phyloP scores from a whole-genome alignment of 2,329 filamentous ascomycete genomes.

The Sporothrix globosa region DNA sequence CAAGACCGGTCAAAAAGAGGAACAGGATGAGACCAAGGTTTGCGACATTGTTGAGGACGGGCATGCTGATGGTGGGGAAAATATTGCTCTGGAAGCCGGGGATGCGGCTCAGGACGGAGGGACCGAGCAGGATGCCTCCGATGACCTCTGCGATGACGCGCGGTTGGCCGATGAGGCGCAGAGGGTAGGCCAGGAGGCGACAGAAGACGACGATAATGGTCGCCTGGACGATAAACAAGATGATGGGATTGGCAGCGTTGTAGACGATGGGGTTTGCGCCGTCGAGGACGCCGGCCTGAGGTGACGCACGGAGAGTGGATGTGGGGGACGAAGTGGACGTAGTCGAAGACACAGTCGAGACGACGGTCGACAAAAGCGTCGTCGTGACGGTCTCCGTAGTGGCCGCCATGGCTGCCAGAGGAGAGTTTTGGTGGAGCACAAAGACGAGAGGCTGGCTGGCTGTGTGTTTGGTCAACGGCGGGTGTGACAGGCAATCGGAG shows the following conservation, averaged over 20 bases:
- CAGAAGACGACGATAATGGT: constrained; percentile 76
- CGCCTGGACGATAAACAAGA: constrained; percentile 67
- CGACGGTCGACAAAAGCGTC: constrained; percentile 32
- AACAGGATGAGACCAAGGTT: constrained; percentile 84
- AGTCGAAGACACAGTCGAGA: constrained; percentile 30
- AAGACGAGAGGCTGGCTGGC: not conserved
- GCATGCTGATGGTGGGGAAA: constrained; percentile 75
- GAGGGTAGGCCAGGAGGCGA: constrained; percentile 70
- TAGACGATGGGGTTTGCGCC: constrained; percentile 65
- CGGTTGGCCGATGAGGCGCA: constrained; percentile 71
- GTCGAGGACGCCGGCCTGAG: constrained; percentile 61
- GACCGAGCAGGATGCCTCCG: constrained; percentile 77
- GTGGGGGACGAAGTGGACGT: constrained; percentile 42
- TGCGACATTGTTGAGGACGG: constrained; percentile 74
- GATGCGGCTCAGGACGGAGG: constrained; percentile 85
- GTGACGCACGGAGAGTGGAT: constrained; percentile 35
- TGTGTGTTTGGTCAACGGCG: not conserved
- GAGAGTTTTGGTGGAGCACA: not conserved
- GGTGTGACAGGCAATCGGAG: not conserved
- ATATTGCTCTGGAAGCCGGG: constrained; percentile 76
- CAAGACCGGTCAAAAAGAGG: constrained; percentile 83
- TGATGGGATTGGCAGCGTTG: constrained; percentile 66
- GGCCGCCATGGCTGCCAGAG: constrained; percentile 37
- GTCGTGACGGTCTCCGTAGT: constrained; percentile 34
- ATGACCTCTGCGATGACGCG: constrained; percentile 74